phyloP scores from a whole-genome alignment of 2,329 filamentous ascomycete genomes.

The Aureobasidium sp. region DNA sequence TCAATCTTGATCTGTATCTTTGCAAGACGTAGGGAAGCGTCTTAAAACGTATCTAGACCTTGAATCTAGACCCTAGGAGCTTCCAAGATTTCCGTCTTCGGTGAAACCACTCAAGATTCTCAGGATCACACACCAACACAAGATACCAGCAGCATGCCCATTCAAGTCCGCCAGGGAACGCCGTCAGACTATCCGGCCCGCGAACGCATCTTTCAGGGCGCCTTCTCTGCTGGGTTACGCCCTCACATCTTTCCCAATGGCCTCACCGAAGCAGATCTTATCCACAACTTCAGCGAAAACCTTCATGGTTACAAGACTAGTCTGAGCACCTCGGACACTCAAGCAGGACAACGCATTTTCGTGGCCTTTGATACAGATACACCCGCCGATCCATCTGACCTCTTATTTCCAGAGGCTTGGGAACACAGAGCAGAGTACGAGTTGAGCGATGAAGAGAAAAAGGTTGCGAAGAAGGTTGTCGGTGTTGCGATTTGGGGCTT shows the following conservation, averaged over 20 bases:
- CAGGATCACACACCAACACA: background rate
- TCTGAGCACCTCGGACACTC: background rate
- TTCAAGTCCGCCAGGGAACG: slow-evolving; percentile 22
- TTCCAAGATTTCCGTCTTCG: no score
- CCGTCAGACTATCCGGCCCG: slow-evolving; percentile 21
- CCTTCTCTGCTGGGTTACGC: slow-evolving; percentile 25
- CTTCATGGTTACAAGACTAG: slow-evolving; percentile 4
- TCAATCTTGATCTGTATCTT: background rate
- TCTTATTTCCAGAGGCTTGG: background rate
- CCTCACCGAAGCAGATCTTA: slow-evolving; percentile 16
- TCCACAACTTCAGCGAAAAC: slow-evolving; percentile 12
- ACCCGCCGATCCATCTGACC: background rate
- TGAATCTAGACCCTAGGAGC: no score
- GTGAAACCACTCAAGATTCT: background rate
- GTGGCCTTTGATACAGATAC: slow-evolving; percentile 10
- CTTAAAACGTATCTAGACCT: no score
- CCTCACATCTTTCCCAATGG: slow-evolving; percentile 25
- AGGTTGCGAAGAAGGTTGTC: background rate
- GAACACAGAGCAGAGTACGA: background rate
- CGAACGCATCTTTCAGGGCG: slow-evolving; percentile 19
- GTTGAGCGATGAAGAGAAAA: background rate
- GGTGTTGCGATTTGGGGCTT: slow-evolving; percentile 22
- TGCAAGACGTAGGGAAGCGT: no score
- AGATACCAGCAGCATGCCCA: slow-evolving; percentile 19
- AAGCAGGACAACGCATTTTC: background rate